Conservation (phyloP, 352 stramenopile genomes). For the Globisporangium splendens region DNA sequence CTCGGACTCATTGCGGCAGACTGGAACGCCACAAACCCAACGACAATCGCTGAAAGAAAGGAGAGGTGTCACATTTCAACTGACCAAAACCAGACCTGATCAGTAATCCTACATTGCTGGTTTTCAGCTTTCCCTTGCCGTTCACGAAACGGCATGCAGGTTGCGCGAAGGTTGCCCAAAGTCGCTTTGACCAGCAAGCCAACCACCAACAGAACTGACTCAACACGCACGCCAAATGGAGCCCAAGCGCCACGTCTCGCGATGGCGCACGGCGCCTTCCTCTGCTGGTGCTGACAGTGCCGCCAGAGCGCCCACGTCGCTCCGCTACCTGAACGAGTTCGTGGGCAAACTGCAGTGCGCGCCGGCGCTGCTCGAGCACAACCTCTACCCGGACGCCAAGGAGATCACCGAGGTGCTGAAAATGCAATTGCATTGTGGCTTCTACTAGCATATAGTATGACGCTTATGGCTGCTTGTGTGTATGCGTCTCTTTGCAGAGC, state of each 20-base stretch:
- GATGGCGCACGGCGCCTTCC: slow-evolving; percentile 17
- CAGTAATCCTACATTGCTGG: too few relatives aligned
- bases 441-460: neutral
- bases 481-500: slow-evolving; percentile 32
- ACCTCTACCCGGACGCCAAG: slow-evolving; percentile 78
- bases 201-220: neutral
- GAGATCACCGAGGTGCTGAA: slow-evolving; percentile 71
- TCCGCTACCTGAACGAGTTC: slow-evolving; percentile 86
- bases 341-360: slow-evolving; percentile 76
- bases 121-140: too few relatives aligned
- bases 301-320: slow-evolving; percentile 30
- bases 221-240: slow-evolving; percentile 11
- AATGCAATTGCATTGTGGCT: too few relatives aligned
- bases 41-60: too few relatives aligned
- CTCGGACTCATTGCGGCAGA: too few relatives aligned
- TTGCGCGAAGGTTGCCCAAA: slow-evolving; percentile 13
- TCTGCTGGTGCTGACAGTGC: neutral
- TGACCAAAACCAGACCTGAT: too few relatives aligned
- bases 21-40: too few relatives aligned
- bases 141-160: neutral
- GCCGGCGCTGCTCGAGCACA: slow-evolving; percentile 58
- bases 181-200: slow-evolving; percentile 4
- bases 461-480: slow-evolving; percentile 3
- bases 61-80: too few relatives aligned
- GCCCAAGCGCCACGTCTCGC: slow-evolving; percentile 29